Evolutionary conservation across 805 yeast species (phyloP), one percentile per base, ranked within the genome.

Genomic region (Sugiyamaella valdiviana): DNA sequence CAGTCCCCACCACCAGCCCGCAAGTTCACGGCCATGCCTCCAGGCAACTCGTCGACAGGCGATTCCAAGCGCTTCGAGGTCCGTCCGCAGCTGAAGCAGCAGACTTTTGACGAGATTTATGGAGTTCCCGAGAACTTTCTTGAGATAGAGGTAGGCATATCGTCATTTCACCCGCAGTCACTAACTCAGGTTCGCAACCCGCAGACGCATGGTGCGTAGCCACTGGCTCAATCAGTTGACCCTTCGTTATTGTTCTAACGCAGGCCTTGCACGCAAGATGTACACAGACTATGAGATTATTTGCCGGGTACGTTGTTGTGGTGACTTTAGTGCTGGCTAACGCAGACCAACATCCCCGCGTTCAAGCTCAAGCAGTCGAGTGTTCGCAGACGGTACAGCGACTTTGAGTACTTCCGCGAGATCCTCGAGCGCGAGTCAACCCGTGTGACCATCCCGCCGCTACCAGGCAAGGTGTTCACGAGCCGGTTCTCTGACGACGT

Each of bases 51-150:
- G 10, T 12, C 12, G 16, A 15, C 49, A 53, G 16, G 55, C 52
- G 56, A 52, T 26, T 43, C 60, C 15, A 58, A 59, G 46, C 49
- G 63, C 32, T 56, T 56, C 41, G 65, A 63, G 45, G 57, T 63
- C 23, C 59, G 71, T n/a, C 72, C 70, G 51, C 68, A 61, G 51
- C 63, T 67, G 54, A 76, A 70, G 56, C 75, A 73, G 51, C 91
- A 84, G 64, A 75, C 87, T 2, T 82, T 82, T 63, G 85, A 79
- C 54, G 95, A 88, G 58, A 75, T 85, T 39, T 93, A 93, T 62
- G 96, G 95, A 0, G 95, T 85, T 58, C 98, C 97, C 0, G 98
- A 93, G 65, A 87, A 88, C 67, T 87, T 89, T 61, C 74, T 91
- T 37, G 99, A 91, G 67, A 81, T 93, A 32, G 97, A 90, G 65